phyloP scores from a whole-genome alignment of 768 basidiomycete genomes.

The Lyophyllum atratum region DNA sequence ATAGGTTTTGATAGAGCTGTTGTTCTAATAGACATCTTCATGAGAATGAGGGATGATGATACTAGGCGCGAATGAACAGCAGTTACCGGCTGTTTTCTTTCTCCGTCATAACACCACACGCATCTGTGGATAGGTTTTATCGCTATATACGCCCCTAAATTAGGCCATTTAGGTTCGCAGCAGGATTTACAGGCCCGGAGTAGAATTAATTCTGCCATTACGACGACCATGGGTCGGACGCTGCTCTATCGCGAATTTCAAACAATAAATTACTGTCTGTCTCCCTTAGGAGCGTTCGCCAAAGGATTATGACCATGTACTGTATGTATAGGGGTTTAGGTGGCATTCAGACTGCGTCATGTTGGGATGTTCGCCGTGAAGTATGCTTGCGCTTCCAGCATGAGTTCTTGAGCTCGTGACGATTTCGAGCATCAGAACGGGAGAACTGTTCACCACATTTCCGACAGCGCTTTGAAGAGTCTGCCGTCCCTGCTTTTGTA shows the following conservation, averaged over 20 bases:
- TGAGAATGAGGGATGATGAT: constrained; percentile 27
- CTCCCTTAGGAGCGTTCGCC: not conserved
- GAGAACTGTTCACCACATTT: constrained; percentile 24
- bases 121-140: not conserved
- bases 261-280: not conserved
- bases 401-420: constrained; percentile 25
- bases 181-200: not conserved
- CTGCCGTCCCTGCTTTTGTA: constrained; percentile 3
- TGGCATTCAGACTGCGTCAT: not conserved
- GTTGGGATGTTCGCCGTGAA: not conserved
- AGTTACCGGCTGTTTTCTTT: not conserved
- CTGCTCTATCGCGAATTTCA: not conserved
- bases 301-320: not conserved
- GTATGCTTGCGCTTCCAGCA: constrained; percentile 25
- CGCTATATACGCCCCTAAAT: constrained; percentile 13
- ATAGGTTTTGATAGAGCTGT: not conserved
- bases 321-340: not conserved
- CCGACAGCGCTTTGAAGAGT: constrained; percentile 17
- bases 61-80: not conserved
- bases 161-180: constrained; percentile 1
- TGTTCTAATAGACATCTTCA: constrained; percentile 37
- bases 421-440: constrained; percentile 27
- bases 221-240: not conserved
- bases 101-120: not conserved
- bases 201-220: not conserved